phyloP scores from a whole-genome alignment of 306 rosid genomes.

The Medicago arabica region DNA sequence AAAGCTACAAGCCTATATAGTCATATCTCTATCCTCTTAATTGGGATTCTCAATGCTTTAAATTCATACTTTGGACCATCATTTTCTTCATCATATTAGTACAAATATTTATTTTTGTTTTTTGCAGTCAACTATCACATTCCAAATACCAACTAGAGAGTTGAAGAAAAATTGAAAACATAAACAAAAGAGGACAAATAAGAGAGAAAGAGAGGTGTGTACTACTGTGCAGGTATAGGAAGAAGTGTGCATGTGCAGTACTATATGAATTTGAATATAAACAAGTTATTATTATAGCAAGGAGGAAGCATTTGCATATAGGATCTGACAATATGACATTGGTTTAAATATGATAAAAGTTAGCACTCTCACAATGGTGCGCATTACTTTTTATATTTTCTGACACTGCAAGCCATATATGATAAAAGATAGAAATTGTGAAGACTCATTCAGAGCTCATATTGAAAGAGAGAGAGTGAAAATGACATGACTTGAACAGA shows the following conservation, averaged over 20 bases:
- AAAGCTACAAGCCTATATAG: conserved; percentile 26
- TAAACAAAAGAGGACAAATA: conserved; percentile 15
- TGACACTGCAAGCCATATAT: conserved; percentile 75
- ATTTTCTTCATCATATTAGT: neutral
- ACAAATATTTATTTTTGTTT: neutral
- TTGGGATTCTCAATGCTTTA: conserved; percentile 32
- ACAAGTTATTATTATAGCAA: too few species aligned
- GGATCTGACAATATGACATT: conserved; percentile 9
- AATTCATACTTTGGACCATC: conserved; percentile 1
- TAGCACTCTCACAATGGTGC: conserved; percentile 62
- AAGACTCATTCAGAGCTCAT: conserved; percentile 26
- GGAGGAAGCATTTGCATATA: neutral
- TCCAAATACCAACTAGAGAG: too few species aligned
- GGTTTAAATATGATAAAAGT: conserved; percentile 30
- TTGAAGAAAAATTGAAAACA: too few species aligned
- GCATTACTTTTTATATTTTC: conserved; percentile 56
- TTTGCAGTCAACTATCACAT: too few species aligned
- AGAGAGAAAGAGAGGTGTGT: neutral
- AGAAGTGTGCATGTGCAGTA: neutral
- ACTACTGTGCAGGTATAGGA: conserved; percentile 8
- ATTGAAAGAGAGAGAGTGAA: conserved; percentile 54
- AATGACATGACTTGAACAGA: conserved; percentile 87
- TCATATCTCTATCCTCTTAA: conserved; percentile 2
- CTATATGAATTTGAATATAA: too few species aligned
- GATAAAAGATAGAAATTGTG: conserved; percentile 70